phyloP scores from a whole-genome alignment of 2,329 filamentous ascomycete genomes.

The Nigrospora osmanthi region DNA sequence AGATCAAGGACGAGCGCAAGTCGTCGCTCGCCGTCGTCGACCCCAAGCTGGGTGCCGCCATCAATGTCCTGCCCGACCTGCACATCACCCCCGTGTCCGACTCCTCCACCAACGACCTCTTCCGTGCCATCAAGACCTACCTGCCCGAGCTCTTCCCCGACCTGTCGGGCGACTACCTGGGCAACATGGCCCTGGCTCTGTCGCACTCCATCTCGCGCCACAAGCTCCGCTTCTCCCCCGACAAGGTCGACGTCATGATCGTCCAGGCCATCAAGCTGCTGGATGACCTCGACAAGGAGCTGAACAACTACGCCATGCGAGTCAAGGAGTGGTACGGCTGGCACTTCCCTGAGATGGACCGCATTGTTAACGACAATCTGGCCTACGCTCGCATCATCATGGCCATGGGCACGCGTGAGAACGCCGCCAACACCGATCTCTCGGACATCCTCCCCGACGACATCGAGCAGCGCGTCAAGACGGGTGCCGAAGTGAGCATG shows the following conservation, averaged over 20 bases:
- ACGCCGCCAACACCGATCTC: conserved; percentile 69
- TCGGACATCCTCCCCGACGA: conserved; percentile 91
- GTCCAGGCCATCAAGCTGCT: conserved; percentile 91
- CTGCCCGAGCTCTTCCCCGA: conserved; percentile 86
- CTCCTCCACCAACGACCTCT: conserved; percentile 77
- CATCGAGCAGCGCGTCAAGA: conserved; percentile 85
- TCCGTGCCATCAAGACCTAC: conserved; percentile 88
- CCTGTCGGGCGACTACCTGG: conserved; percentile 75
- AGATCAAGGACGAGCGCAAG: conserved; percentile 97
- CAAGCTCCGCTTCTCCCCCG: conserved; percentile 96
- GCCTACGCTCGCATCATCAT: conserved; percentile 87
- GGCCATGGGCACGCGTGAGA: conserved; percentile 80
- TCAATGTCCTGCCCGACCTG: conserved; percentile 84
- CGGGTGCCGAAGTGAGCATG: conserved; percentile 95
- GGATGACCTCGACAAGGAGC: conserved; percentile 95
- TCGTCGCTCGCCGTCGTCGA: conserved; percentile 90
- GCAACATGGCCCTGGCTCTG: conserved; percentile 91
- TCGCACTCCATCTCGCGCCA: conserved; percentile 95
- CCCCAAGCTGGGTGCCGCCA: conserved; percentile 82
- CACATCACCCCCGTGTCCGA: conserved; percentile 79
- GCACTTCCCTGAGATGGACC: conserved; percentile 98
- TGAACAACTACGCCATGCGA: conserved; percentile 98
- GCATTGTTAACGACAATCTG: conserved; percentile 94
- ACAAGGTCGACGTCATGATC: conserved; percentile 99
- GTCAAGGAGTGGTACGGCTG: conserved; percentile 99